Evolutionary conservation across 441 rosid species (phyloP).

Genomic region (Rhodomyrtus psidioides): DNA sequence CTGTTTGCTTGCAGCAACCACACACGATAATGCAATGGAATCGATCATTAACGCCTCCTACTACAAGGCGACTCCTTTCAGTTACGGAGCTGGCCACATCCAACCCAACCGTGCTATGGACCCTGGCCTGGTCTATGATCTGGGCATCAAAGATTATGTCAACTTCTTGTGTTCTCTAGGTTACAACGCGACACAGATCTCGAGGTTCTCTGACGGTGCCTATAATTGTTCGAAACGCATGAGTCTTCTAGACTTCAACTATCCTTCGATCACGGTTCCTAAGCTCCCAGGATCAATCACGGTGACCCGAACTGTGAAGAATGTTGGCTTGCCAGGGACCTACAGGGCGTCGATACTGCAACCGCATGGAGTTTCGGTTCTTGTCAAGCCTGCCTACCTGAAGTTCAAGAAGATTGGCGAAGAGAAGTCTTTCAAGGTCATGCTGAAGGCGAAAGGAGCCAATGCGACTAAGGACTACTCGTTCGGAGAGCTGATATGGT

Average conservation of each 20-base stretch:
- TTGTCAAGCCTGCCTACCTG: conserved; percentile 1
- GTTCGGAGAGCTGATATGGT: conserved; percentile 6
- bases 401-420: neutral
- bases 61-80: conserved; percentile 1
- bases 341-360: neutral
- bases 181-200: conserved; percentile 4
- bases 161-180: conserved; percentile 7
- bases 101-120: conserved; percentile 8
- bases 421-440: neutral
- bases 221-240: neutral
- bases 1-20: neutral
- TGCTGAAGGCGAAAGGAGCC: neutral
- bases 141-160: conserved; percentile 4
- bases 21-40: neutral
- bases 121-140: conserved; percentile 9
- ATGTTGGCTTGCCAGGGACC: conserved; percentile 1
- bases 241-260: conserved; percentile 5
- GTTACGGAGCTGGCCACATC: conserved; percentile 7
- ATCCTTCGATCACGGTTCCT: conserved; percentile 3
- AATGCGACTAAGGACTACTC: neutral
- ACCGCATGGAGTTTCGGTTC: neutral
- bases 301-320: conserved; percentile 3
- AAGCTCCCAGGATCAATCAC: neutral
- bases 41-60: conserved; percentile 2
- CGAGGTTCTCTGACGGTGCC: neutral